A percentile compares a stretch with the other conserved stretches of the same genome.
Evolutionary conservation across 108 stramenopile species (phyloP).

Genomic region (Skeletonema tropicum): DNA sequence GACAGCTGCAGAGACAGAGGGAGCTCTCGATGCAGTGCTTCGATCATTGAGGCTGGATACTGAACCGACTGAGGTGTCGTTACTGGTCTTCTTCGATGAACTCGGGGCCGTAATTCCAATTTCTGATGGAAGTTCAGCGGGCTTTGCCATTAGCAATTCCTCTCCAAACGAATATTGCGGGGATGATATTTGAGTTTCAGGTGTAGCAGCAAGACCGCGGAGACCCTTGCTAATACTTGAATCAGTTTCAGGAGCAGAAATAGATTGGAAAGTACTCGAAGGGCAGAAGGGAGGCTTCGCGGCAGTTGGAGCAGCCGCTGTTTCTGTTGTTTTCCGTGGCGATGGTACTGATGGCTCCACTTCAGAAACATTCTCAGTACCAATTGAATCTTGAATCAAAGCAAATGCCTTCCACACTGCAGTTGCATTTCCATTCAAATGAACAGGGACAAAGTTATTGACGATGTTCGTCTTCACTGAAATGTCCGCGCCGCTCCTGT

Average conservation of each 20-base stretch:
- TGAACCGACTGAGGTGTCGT: constrained; percentile 15
- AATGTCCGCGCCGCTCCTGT: constrained; percentile 23
- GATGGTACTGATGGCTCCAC: constrained; percentile 1
- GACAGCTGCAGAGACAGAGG: constrained; percentile 7
- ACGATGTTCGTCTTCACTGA: constrained; percentile 14
- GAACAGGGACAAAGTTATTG: constrained; percentile 28
- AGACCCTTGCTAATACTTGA: constrained; percentile 5
- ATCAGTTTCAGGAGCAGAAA: neutral
- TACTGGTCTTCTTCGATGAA: constrained; percentile 21
- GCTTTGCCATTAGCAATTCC: constrained; percentile 14
- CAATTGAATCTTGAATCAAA: constrained; percentile 28
- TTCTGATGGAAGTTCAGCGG: constrained; percentile 33
- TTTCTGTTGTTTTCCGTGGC: neutral
- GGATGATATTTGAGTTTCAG: constrained; percentile 2
- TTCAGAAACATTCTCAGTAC: constrained; percentile 28
- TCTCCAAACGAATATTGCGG: constrained; percentile 22
- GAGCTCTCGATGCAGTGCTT: constrained; percentile 24
- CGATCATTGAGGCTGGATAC: constrained; percentile 33
- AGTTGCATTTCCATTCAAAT: constrained; percentile 14
- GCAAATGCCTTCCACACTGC: constrained; percentile 18
- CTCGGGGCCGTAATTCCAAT: constrained; percentile 22
- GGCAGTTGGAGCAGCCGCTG: too few relatives aligned
- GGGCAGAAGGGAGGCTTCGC: constrained; percentile 8
- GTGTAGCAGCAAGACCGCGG: constrained; percentile 20
- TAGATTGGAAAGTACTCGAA: constrained; percentile 7